Evolutionary conservation across 305 asterid species (phyloP).

Genomic region (Rubia peregrina): DNA sequence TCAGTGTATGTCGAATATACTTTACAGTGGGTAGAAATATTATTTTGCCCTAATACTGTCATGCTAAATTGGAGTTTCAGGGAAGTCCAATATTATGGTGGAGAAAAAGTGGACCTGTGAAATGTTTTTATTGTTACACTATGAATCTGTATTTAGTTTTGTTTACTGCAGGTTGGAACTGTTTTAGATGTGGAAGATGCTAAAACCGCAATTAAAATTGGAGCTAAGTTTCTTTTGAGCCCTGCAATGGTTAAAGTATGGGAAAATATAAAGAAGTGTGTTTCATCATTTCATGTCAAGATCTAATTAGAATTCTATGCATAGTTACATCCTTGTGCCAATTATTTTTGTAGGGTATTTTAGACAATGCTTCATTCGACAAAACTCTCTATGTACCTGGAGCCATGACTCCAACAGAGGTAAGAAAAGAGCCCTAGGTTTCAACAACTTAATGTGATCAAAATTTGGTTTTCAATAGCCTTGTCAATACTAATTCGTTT

Average conservation of each 20-base stretch:
- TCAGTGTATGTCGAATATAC: background rate
- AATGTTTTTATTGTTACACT: background rate
- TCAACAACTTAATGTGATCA: background rate
- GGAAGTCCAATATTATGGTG: background rate
- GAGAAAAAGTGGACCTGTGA: background rate
- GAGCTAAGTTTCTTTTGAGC: constrained; percentile 86
- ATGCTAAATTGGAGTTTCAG: background rate
- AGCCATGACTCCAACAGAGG: constrained; percentile 88
- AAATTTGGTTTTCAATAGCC: background rate
- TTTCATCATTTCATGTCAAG: background rate
- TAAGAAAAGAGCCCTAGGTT: constrained; percentile 10
- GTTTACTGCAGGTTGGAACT: constrained; percentile 61
- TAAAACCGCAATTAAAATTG: constrained; percentile 41
- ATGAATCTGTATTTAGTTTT: background rate
- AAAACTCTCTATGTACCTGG: constrained; percentile 75
- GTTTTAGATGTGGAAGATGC: constrained; percentile 54
- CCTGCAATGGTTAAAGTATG: constrained; percentile 75
- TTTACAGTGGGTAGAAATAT: background rate
- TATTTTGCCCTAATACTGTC: background rate
- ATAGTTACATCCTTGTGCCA: background rate
- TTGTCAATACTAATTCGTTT: background rate
- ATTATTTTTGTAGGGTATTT: constrained; percentile 44
- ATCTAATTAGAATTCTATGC: background rate
- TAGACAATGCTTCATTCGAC: constrained; percentile 40
- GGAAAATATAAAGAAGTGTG: background rate